Conservation (phyloP, 208 protist genomes). For the Vickermania ingenoplastis region DNA sequence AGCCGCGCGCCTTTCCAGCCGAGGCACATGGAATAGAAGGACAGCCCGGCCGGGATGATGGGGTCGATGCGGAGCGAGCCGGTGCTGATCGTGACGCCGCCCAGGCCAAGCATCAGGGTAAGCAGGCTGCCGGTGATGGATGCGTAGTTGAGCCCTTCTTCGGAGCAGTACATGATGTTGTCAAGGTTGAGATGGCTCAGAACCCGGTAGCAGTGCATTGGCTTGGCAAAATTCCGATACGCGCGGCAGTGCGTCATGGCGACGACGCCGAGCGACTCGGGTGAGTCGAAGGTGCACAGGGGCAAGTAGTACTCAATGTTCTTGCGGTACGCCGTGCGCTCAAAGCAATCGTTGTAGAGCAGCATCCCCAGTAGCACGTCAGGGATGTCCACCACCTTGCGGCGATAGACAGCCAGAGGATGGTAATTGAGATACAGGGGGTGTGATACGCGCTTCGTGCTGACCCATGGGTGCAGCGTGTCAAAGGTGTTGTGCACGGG, state of each 20-base stretch:
- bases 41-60: constrained; percentile 62
- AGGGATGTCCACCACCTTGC: constrained; percentile 81
- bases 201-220: constrained; percentile 63
- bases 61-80: constrained; percentile 59
- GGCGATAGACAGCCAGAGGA: constrained; percentile 77
- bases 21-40: constrained; percentile 57
- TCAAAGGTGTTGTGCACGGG: constrained; percentile 85
- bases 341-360: constrained; percentile 70
- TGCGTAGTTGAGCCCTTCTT: constrained; percentile 82
- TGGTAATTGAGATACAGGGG: constrained; percentile 87
- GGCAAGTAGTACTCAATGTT: constrained; percentile 79
- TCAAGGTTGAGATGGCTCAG: constrained; percentile 76
- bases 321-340: constrained; percentile 49
- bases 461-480: constrained; percentile 61
- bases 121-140: constrained; percentile 56
- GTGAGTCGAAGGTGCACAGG: constrained; percentile 80
- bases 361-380: constrained; percentile 83
- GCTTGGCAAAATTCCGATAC: constrained; percentile 44
- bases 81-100: constrained; percentile 38
- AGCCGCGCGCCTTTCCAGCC: constrained; percentile 69
- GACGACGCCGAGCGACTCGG: constrained; percentile 68
- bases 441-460: constrained; percentile 47
- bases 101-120: constrained; percentile 63
- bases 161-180: constrained; percentile 77
- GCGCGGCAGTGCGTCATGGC: constrained; percentile 58